These are phyloP conservation scores for Abortiporus biennis DNA, from an alignment of 1,284 basidiomycete species.

Conservation along the genomic window DNA sequence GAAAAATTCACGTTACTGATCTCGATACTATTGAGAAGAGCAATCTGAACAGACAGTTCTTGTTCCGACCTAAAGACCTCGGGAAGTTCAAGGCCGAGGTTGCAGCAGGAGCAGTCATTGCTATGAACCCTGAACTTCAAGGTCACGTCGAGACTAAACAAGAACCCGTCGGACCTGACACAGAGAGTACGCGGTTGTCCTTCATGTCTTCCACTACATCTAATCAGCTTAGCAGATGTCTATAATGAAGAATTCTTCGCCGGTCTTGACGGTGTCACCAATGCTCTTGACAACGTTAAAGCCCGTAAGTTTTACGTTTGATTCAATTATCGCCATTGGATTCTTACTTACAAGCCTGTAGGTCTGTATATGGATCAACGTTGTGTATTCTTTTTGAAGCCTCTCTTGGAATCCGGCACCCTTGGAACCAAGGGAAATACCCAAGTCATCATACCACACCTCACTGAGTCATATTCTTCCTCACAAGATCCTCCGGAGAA, in stretches of 20 bases:
- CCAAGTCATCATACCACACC: slow-evolving; percentile 92
- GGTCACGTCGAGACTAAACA: slow-evolving; percentile 90
- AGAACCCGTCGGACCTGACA: slow-evolving; percentile 90
- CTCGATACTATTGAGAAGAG: slow-evolving; percentile 99
- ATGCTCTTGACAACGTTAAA: slow-evolving; percentile 97
- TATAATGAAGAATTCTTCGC: slow-evolving; percentile 92
- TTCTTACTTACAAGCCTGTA: slow-evolving; percentile 22
- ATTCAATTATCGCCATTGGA: neutral
- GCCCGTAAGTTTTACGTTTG: slow-evolving; percentile 62
- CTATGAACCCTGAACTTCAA: slow-evolving; percentile 93
- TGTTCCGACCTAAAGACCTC: slow-evolving; percentile 95
- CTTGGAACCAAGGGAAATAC: slow-evolving; percentile 98
- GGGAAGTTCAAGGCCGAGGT: slow-evolving; percentile 98
- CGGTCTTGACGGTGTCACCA: slow-evolving; percentile 92
- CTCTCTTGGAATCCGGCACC: slow-evolving; percentile 95
- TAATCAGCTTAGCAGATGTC: slow-evolving; percentile 48
- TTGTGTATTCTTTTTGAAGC: slow-evolving; percentile 97
- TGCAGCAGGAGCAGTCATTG: slow-evolving; percentile 86
- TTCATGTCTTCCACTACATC: neutral
- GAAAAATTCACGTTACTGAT: slow-evolving; percentile 92
- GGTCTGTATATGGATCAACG: slow-evolving; percentile 99
- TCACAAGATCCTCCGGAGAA: slow-evolving; percentile 99
- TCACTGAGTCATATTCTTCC: slow-evolving; percentile 97
- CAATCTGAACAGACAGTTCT: slow-evolving; percentile 97
- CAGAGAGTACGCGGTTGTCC: slow-evolving; percentile 67